Evolutionary conservation across 495 filamentous ascomycete genomes (phyloP).

Genomic region (Penicillium mononematosum): DNA sequence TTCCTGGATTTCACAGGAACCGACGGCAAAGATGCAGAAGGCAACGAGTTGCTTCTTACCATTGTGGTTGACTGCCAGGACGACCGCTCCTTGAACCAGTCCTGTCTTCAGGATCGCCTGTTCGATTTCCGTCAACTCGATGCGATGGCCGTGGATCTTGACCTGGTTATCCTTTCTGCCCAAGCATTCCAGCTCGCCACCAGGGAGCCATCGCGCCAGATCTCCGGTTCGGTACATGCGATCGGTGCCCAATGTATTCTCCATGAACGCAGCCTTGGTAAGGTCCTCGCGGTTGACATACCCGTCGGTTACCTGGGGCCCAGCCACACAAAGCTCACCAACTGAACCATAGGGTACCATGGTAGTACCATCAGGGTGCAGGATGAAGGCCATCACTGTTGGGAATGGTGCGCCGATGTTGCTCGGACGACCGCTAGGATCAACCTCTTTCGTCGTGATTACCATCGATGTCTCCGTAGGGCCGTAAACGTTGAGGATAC

Average conservation of each 20-base stretch:
- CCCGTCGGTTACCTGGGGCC: conserved; percentile 40
- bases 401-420: conserved; percentile 29
- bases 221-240: conserved; percentile 41
- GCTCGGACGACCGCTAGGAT: conserved; percentile 11
- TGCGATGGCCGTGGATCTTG: conserved; percentile 43
- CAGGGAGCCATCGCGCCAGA: conserved; percentile 29
- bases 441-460: conserved; percentile 19
- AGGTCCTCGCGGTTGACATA: conserved; percentile 34
- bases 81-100: conserved; percentile 14
- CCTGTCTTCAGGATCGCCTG: conserved; percentile 8
- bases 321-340: conserved; percentile 49
- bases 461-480: conserved; percentile 28
- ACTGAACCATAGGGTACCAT: conserved; percentile 43
- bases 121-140: conserved; percentile 49
- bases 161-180: conserved; percentile 47
- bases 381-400: conserved; percentile 21
- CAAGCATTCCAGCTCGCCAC: conserved; percentile 40
- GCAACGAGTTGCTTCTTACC: conserved; percentile 16
- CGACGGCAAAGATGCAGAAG: conserved; percentile 4
- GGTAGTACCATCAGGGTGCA: conserved; percentile 27
- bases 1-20: conserved; percentile 4
- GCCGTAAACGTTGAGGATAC: conserved; percentile 28
- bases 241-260: conserved; percentile 13
- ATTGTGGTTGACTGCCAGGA: conserved; percentile 15
- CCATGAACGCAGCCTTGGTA: conserved; percentile 29